A percentile compares a stretch with the other conserved stretches of the same genome.
Conservation (phyloP, 1,139 yeast genomes). For the Kodamaea arcana region DNA sequence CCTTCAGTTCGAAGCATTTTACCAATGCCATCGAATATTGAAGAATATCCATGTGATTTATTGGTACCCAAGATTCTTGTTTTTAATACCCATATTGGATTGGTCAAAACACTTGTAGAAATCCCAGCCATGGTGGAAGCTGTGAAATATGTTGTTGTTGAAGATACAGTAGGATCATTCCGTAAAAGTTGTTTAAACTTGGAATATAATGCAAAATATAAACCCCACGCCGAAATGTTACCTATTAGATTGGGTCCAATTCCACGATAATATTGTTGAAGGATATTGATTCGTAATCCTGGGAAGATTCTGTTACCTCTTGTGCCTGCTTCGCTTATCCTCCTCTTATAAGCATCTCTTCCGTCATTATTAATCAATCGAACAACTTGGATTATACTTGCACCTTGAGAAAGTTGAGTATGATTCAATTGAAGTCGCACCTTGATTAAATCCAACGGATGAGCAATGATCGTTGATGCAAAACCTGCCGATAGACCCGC, state of each 20-base stretch:
- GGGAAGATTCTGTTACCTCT: neutral
- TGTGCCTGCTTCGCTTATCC: neutral
- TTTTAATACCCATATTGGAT: slow-evolving; percentile 90
- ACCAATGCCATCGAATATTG: slow-evolving; percentile 52
- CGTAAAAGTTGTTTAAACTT: slow-evolving; percentile 41
- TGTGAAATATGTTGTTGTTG: slow-evolving; percentile 30
- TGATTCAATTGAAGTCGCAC: slow-evolving; percentile 61
- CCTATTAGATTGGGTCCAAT: slow-evolving; percentile 77
- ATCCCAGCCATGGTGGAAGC: slow-evolving; percentile 61
- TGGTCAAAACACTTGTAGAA: slow-evolving; percentile 70
- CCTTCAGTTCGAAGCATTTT: slow-evolving; percentile 63
- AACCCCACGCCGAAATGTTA: slow-evolving; percentile 83
- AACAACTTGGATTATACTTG: slow-evolving; percentile 4
- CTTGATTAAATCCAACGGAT: slow-evolving; percentile 85
- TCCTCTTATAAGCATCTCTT: neutral
- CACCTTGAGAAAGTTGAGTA: slow-evolving; percentile 7
- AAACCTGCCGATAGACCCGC: slow-evolving; percentile 86
- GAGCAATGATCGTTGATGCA: slow-evolving; percentile 73
- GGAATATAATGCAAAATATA: slow-evolving; percentile 74
- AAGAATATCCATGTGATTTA: slow-evolving; percentile 49
- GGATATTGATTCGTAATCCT: neutral
- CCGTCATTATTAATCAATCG: slow-evolving; percentile 17
- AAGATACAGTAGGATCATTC: slow-evolving; percentile 8
- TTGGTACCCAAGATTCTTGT: slow-evolving; percentile 76
- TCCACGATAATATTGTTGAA: slow-evolving; percentile 61